Conservation (phyloP, 257 asterid species). For the Solanum lignicaule region DNA sequence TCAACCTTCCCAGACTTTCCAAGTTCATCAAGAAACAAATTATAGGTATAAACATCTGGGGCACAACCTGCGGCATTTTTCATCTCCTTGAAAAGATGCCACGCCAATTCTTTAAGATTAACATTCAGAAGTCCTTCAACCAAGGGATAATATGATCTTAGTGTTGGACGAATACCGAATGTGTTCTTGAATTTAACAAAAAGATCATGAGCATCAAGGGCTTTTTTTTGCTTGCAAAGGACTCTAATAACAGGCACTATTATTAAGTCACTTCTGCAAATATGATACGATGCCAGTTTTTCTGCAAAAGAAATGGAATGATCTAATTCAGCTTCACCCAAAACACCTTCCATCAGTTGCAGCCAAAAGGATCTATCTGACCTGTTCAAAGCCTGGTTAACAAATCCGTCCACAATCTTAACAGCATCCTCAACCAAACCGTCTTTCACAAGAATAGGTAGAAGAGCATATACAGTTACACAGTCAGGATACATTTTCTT, state of each 20-base stretch:
- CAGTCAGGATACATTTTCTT: slow-evolving; percentile 55
- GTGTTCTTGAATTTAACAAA: slow-evolving; percentile 40
- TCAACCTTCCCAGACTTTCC: slow-evolving; percentile 64
- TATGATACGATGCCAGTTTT: slow-evolving; percentile 34
- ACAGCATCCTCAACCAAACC: slow-evolving; percentile 63
- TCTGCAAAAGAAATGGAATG: slow-evolving; percentile 54
- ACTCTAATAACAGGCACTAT: slow-evolving; percentile 50
- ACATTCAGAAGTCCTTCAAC: slow-evolving; percentile 69
- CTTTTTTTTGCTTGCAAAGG: slow-evolving; percentile 65
- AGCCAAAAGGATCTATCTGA: slow-evolving; percentile 52
- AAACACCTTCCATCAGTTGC: slow-evolving; percentile 50
- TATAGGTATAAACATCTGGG: slow-evolving; percentile 61
- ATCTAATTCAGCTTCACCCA: slow-evolving; percentile 51
- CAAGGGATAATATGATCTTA: slow-evolving; percentile 46
- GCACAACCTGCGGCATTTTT: slow-evolving; percentile 46
- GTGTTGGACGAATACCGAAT: slow-evolving; percentile 39
- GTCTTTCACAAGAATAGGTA: slow-evolving; percentile 67
- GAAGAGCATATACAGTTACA: slow-evolving; percentile 57
- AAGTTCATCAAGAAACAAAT: slow-evolving; percentile 74
- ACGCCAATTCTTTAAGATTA: slow-evolving; percentile 51
- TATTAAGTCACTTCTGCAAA: slow-evolving; percentile 61
- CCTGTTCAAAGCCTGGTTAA: slow-evolving; percentile 10
- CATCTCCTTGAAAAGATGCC: slow-evolving; percentile 64
- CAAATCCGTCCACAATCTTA: slow-evolving; percentile 42
- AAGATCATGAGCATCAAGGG: slow-evolving; percentile 52